Conservation (phyloP, 164 flowering plant species). For the Vitis rupestris region DNA sequence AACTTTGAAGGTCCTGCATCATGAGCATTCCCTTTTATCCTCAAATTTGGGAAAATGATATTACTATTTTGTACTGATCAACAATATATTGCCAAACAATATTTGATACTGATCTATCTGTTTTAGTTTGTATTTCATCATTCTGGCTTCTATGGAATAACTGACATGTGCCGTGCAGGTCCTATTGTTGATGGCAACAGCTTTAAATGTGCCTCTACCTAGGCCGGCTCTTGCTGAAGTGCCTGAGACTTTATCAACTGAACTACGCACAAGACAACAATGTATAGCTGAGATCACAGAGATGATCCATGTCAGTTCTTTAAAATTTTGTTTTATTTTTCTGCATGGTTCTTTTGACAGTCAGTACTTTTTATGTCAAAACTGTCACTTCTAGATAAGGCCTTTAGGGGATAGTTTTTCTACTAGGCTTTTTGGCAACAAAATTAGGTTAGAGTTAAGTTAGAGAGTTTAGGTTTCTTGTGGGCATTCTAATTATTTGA, state of each 20-base stretch:
- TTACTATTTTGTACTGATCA: too few relatives aligned
- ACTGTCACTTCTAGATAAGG: neutral
- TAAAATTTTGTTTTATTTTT: neutral
- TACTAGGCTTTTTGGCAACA: too few relatives aligned
- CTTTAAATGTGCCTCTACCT: constrained; percentile 54
- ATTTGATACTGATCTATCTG: neutral
- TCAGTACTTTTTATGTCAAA: neutral
- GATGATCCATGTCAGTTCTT: constrained; percentile 90
- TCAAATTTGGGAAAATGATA: too few relatives aligned
- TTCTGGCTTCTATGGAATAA: neutral
- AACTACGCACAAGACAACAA: constrained; percentile 71
- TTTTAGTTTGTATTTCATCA: neutral
- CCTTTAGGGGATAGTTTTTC: too few relatives aligned
- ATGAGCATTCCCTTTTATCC: too few relatives aligned
- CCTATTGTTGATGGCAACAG: constrained; percentile 85
- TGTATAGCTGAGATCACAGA: constrained; percentile 92
- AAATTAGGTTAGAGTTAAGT: too few relatives aligned
- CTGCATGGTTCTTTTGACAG: constrained; percentile 5
- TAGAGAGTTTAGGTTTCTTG: too few relatives aligned
- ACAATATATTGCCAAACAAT: too few relatives aligned
- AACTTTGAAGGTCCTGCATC: too few relatives aligned
- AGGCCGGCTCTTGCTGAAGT: constrained; percentile 25
- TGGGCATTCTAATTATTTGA: too few relatives aligned
- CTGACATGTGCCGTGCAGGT: constrained; percentile 48
- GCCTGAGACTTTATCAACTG: constrained; percentile 36